Base-by-base conservation (phyloP, 2,329 filamentous ascomycete species). In the Cordyceps pruinosa region DNA sequence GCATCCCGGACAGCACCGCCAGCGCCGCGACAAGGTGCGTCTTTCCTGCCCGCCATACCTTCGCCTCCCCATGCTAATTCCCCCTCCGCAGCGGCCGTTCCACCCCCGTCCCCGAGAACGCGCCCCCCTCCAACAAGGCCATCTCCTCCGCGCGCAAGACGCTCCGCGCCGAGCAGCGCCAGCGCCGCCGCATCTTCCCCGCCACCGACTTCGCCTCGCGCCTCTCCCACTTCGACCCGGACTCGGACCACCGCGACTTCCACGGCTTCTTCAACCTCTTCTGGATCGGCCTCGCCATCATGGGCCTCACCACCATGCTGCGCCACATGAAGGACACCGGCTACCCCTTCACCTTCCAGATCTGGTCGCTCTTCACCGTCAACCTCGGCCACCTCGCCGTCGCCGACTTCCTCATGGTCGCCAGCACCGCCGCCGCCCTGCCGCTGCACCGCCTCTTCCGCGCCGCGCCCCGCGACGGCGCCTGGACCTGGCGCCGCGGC, bases 231-330 rank as follows among this genome's bases (percentile, higher is more conserved):
- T 96, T 99, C 69, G 94, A 99, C 68, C 91, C 92, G 0, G 81
- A 84, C 50, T 96, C 89, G 72, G 91, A 96, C 66, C 92, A 97
- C 70, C 86, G 86, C 66, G 91, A 99, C 72, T 99, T 99, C 70
- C 85, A 90, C 65, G 94, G 94, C 68, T 99, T 99, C 81, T 99
- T 97, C 75, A 90, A 94, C 55, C 82, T 99, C 37, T 99, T 99
- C 75, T 99, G 94, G 94, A 93, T 99, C 62, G 90, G 90, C 10
- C 79, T 99, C 59, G 90, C 89, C 64, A 96, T 99, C 71, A 96
- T 99, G 92, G 90, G 92, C 66, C 87, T 96, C 61, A 97, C 93
- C 3, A 89, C 89, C n/a, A 90, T 91, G 78, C 74, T 97, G 66
- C 85, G 93, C 66, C 97, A 96, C 71, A 84, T 94, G 68, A 96